A percentile compares a stretch with the other conserved stretches of the same genome.
These are phyloP conservation scores for Micractinium conductrix DNA, from an alignment of 139 green algal species.

Conservation along the genomic window DNA sequence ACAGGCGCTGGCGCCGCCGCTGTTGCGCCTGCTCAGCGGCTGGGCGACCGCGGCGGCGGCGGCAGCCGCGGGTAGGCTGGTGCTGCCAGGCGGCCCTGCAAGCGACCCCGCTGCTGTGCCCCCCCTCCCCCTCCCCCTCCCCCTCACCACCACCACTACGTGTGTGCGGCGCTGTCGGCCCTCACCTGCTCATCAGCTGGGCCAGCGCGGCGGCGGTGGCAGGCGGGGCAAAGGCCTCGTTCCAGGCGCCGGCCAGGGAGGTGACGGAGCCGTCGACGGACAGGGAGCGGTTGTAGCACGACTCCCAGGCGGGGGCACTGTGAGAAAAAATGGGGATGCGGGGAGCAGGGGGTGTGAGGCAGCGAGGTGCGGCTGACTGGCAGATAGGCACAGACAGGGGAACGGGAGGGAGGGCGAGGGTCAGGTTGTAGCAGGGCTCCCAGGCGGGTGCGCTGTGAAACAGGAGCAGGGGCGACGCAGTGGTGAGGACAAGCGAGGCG, in stretches of 20 bases:
- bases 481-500: neutral
- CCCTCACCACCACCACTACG: too few relatives aligned
- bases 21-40: too few relatives aligned
- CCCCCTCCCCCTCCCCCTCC: too few relatives aligned
- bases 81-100: too few relatives aligned
- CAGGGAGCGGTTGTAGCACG: constrained; percentile 3
- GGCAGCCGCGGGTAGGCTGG: too few relatives aligned
- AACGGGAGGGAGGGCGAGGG: neutral
- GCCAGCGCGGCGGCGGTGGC: neutral
- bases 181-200: too few relatives aligned
- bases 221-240: neutral
- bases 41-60: too few relatives aligned
- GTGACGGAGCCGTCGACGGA: neutral
- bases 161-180: too few relatives aligned
- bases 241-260: neutral
- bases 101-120: too few relatives aligned
- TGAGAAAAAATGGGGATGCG: neutral
- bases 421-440: neutral
- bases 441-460: too few relatives aligned
- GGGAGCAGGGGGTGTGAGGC: neutral
- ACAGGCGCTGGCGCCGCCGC: too few relatives aligned
- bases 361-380: neutral
- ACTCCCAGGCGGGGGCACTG: constrained; percentile 4
- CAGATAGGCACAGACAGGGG: too few relatives aligned
- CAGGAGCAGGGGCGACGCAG: neutral